Percentiles rank a stretch among this genome's conserved stretches.
Conservation (phyloP, 306 rosid genomes). For the Acacia crassicarpa region DNA sequence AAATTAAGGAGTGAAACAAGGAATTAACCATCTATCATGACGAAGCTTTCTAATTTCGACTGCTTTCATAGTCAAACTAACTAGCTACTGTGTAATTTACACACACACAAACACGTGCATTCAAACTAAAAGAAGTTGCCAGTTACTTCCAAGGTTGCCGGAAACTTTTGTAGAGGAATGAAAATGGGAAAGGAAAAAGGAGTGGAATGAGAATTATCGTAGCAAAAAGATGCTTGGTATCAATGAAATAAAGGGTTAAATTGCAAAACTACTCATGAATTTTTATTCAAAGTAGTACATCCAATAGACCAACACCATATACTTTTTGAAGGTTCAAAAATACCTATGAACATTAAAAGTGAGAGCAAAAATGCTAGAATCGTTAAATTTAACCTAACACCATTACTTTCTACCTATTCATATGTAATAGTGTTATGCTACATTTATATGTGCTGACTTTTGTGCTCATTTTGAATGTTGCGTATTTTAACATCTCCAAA, state of each 20-base stretch:
- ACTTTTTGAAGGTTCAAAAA: too few relatives aligned
- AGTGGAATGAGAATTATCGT: not conserved
- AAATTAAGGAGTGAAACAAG: not conserved
- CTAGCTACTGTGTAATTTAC: not conserved
- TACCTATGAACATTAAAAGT: too few relatives aligned
- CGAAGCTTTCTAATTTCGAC: not conserved
- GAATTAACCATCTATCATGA: not conserved
- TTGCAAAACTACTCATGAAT: too few relatives aligned
- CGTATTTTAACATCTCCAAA: too few relatives aligned
- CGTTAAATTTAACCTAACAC: too few relatives aligned
- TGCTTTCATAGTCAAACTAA: not conserved
- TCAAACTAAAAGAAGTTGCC: not conserved
- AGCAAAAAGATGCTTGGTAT: not conserved
- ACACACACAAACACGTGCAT: not conserved
- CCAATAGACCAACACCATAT: too few relatives aligned
- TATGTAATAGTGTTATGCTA: too few relatives aligned
- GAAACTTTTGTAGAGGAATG: not conserved
- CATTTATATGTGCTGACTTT: too few relatives aligned
- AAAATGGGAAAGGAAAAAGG: not conserved
- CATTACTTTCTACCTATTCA: too few relatives aligned
- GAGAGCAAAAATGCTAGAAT: too few relatives aligned
- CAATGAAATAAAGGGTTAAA: not conserved
- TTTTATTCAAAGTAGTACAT: too few relatives aligned
- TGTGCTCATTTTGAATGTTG: too few relatives aligned
- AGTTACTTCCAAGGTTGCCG: not conserved